phyloP scores from a whole-genome alignment of 2,329 filamentous ascomycete species.

The Botrytis pseudocinerea region DNA sequence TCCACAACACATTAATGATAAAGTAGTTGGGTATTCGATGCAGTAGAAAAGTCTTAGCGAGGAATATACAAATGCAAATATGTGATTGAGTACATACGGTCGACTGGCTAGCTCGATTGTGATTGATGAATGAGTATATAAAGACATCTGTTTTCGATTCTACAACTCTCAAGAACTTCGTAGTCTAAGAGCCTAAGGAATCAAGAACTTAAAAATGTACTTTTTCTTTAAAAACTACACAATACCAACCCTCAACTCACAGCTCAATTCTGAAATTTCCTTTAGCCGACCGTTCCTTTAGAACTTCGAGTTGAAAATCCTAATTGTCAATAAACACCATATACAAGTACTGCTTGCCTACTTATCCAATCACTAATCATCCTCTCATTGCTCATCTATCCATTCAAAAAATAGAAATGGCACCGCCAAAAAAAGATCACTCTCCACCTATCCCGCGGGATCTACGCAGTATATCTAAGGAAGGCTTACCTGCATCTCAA shows the following conservation, averaged over 20 bases:
- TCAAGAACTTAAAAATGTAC: not conserved
- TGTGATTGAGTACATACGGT: not conserved
- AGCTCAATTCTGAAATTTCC: too few relatives aligned
- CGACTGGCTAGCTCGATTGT: not conserved
- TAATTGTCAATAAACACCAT: not conserved
- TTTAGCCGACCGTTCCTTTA: too few relatives aligned
- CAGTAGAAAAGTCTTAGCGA: not conserved
- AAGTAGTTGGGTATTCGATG: accelerated
- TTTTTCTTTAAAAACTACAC: not conserved
- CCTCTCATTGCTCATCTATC: not conserved
- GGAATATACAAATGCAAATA: too few relatives aligned
- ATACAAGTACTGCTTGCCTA: not conserved
- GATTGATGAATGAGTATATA: not conserved
- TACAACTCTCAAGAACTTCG: not conserved
- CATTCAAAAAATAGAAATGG: not conserved
- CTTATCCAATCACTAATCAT: not conserved
- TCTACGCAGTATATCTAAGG: not conserved
- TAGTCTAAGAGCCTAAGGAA: not conserved
- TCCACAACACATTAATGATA: not conserved
- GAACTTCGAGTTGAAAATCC: not conserved
- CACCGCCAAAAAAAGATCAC: not conserved
- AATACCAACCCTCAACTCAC: too few relatives aligned
- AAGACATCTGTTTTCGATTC: accelerated
- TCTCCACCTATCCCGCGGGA: not conserved
- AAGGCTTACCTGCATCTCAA: not conserved